A percentile compares a stretch with the other conserved stretches of the same genome.
Evolutionary conservation across 805 yeast genomes (phyloP).

Genomic region (Yarrowia osloensis): DNA sequence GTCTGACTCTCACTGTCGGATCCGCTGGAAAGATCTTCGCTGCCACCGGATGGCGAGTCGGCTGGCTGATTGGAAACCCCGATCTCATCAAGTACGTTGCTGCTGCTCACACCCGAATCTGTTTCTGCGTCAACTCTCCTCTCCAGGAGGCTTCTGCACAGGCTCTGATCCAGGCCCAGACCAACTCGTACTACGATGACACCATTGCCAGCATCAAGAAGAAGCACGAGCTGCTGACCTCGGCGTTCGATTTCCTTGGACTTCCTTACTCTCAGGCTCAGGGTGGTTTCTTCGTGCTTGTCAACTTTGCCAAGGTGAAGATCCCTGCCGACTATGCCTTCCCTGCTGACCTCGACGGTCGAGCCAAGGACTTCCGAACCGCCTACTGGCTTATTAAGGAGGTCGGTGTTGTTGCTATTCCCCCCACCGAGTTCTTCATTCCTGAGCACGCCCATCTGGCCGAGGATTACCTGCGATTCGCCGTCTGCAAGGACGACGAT

Average conservation of each 20-base stretch:
- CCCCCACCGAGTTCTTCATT: slow-evolving; percentile 92
- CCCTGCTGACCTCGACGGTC: slow-evolving; percentile 65
- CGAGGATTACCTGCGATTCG: slow-evolving; percentile 86
- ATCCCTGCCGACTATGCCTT: slow-evolving; percentile 71
- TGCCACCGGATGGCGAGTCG: slow-evolving; percentile 99
- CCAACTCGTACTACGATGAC: slow-evolving; percentile 64
- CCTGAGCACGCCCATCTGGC: slow-evolving; percentile 71
- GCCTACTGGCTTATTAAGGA: slow-evolving; percentile 94
- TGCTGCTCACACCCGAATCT: slow-evolving; percentile 91
- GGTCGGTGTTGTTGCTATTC: slow-evolving; percentile 92
- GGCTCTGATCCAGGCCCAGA: slow-evolving; percentile 64
- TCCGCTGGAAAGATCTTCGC: slow-evolving; percentile 98
- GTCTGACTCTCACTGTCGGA: slow-evolving; percentile 85
- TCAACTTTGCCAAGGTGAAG: slow-evolving; percentile 78
- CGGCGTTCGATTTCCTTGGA: slow-evolving; percentile 80
- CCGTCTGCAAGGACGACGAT: slow-evolving; percentile 91
- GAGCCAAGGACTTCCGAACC: slow-evolving; percentile 82
- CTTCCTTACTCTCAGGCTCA: slow-evolving; percentile 89
- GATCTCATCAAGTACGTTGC: slow-evolving; percentile 77
- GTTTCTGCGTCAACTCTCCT: slow-evolving; percentile 89
- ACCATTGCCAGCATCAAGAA: slow-evolving; percentile 67
- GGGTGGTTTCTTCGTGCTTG: slow-evolving; percentile 92
- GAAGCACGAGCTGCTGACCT: slow-evolving; percentile 73
- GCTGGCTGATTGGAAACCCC: slow-evolving; percentile 91
- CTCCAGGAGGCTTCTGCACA: slow-evolving; percentile 88